Percentiles rank a stretch among this genome's conserved stretches.
Evolutionary conservation across 2,329 filamentous ascomycete species (phyloP).

Genomic region (Sporothrix dimorphospora): DNA sequence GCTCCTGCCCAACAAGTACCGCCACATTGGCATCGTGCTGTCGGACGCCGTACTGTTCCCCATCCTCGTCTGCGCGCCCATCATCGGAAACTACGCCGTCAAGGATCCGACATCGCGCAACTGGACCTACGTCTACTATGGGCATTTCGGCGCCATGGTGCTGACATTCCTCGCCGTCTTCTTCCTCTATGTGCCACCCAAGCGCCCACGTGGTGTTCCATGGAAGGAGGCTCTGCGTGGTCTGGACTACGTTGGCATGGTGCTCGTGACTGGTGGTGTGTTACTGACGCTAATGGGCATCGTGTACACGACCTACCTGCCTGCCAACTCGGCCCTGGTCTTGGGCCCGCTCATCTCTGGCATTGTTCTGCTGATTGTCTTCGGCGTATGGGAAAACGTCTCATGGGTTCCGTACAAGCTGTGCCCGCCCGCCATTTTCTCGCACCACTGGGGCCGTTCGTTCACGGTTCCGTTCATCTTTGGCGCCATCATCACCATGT

Average conservation of each 20-base stretch:
- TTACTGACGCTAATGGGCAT: conserved; percentile 46
- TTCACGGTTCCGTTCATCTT: conserved; percentile 52
- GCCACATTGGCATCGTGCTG: conserved; percentile 49
- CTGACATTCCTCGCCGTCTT: conserved; percentile 50
- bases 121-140: conserved; percentile 53
- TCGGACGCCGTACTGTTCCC: conserved; percentile 49
- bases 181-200: conserved; percentile 43
- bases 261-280: conserved; percentile 44
- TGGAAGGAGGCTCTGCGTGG: conserved; percentile 42
- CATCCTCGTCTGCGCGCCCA: conserved; percentile 50
- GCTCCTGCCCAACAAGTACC: conserved; percentile 54
- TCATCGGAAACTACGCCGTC: conserved; percentile 49
- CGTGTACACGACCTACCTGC: conserved; percentile 44
- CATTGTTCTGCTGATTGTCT: conserved; percentile 41
- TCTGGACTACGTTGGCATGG: conserved; percentile 46
- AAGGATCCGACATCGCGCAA: conserved; percentile 21
- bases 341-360: conserved; percentile 44
- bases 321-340: conserved; percentile 43
- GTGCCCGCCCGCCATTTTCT: conserved; percentile 51
- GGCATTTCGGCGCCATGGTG: conserved; percentile 46
- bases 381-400: conserved; percentile 47
- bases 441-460: conserved; percentile 48
- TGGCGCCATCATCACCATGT: conserved; percentile 54
- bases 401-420: conserved; percentile 44
- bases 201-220: conserved; percentile 42